These are phyloP conservation scores for Macrolepiota fuliginosa DNA, from an alignment of 768 basidiomycete species.

Conservation along the genomic window DNA sequence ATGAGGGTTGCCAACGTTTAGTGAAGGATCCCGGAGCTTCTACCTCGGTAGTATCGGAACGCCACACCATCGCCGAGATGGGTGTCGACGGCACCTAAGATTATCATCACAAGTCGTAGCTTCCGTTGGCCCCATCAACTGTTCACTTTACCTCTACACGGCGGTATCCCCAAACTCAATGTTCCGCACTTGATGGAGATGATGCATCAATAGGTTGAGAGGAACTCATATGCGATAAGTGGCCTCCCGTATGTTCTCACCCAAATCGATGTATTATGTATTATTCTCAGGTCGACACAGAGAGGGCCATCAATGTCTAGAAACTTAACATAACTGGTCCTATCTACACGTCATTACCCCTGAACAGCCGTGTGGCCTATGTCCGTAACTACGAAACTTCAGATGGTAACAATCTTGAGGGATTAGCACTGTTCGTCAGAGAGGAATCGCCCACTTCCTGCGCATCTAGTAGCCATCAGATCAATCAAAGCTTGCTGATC, in stretches of 20 bases:
- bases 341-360: constrained; percentile 18
- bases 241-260: constrained; percentile 29
- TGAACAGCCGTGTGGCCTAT: not conserved
- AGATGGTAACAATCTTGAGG: constrained; percentile 34
- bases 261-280: constrained; percentile 26
- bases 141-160: constrained; percentile 9
- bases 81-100: constrained; percentile 39
- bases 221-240: not conserved
- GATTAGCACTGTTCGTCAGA: constrained; percentile 31
- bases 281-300: constrained; percentile 25
- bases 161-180: constrained; percentile 38
- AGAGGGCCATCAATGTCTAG: constrained; percentile 22
- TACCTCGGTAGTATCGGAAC: constrained; percentile 43
- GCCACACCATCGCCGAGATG: constrained; percentile 39
- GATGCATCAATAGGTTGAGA: constrained; percentile 30
- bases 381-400: not conserved
- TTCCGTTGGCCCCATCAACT: not conserved
- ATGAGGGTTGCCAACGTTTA: constrained; percentile 41
- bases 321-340: constrained; percentile 21
- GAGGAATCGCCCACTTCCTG: constrained; percentile 9
- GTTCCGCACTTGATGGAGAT: constrained; percentile 37
- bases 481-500: not conserved
- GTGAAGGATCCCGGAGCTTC: constrained; percentile 39
- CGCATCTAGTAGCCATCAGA: not conserved
- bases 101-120: constrained; percentile 36